Base-by-base conservation (phyloP, 2,329 filamentous ascomycete species). In the Clonostachys chloroleuca region DNA sequence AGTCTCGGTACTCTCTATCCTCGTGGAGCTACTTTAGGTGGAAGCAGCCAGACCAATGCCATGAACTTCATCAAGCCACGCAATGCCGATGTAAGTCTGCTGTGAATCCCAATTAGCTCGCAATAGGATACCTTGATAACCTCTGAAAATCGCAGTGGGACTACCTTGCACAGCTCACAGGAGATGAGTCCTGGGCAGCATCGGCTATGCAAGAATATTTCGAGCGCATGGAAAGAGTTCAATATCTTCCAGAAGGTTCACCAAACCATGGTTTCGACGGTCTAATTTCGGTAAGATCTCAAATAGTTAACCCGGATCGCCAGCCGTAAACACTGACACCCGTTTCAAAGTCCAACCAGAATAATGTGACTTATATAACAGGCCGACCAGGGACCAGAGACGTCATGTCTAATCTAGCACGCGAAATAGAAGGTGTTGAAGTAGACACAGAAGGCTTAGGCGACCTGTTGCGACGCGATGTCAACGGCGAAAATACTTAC, bases 221-320 rank as follows among this genome's bases (percentile, higher is more conserved):
- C 43, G 49, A 58, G 13, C 56, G 60, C 7, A 54, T 76, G 12
- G 73, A 77, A 51, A 62, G 66, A 33, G 69, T 69, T 50, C 65
- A 67, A 35, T 72, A 74, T 44, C 51, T 56, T 2, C 62, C 39
- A 14, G 18, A 58, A 2, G 61, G 36, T n/a, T n/a, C 63, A 2
- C 51, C 61, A 0, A 70, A 68, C 1, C 70, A 73, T 43, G 70
- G 71, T 12, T 73, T 67, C 44, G 48, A 62, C 37, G 71, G 70
- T 30, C 10, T 30, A 6, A 30, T 30, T 10, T 30, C 24, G 24
- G 24, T 30, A 30, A 30, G 24, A 30, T 30, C 9, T 30, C 24
- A 3, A 9, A 30, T 30, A 30, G 24, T 8, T 10, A 30, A 3
- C 24, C 24, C 24, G 24, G 24, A 30, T 30, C 9, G 24, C 24